Evolutionary conservation across 2,329 filamentous ascomycete genomes (phyloP).

Genomic region (Cladosporium phlei): DNA sequence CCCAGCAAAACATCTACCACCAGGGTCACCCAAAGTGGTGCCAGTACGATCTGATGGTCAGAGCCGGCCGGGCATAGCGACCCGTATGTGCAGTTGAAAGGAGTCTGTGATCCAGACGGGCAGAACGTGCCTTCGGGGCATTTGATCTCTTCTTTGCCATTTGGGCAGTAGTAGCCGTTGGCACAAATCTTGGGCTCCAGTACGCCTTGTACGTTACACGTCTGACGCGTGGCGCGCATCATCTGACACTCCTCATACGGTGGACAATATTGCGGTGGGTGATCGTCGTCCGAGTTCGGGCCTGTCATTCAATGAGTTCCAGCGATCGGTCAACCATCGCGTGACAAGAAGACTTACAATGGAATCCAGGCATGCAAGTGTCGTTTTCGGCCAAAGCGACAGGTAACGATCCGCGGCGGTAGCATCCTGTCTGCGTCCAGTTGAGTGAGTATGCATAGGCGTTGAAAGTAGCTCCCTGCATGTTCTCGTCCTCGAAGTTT

Average conservation of each 20-base stretch:
- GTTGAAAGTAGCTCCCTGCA: slow-evolving; percentile 23
- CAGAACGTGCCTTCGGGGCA: slow-evolving; percentile 51
- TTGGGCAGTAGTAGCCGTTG: slow-evolving; percentile 45
- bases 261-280: slow-evolving; percentile 31
- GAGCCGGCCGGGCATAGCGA: slow-evolving; percentile 46
- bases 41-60: slow-evolving; percentile 38
- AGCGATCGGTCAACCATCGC: background rate
- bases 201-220: slow-evolving; percentile 31
- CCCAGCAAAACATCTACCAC: slow-evolving; percentile 42
- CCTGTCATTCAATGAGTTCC: slow-evolving; percentile 14
- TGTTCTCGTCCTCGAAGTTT: slow-evolving; percentile 16
- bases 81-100: slow-evolving; percentile 45
- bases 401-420: slow-evolving; percentile 23
- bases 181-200: slow-evolving; percentile 52
- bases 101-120: slow-evolving; percentile 45
- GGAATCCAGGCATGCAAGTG: slow-evolving; percentile 26
- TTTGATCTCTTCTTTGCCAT: slow-evolving; percentile 36
- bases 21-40: slow-evolving; percentile 43
- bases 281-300: slow-evolving; percentile 23
- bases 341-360: slow-evolving; percentile 18
- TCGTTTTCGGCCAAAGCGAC: slow-evolving; percentile 28
- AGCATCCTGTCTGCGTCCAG: slow-evolving; percentile 21
- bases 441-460: slow-evolving; percentile 20
- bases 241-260: slow-evolving; percentile 24
- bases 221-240: slow-evolving; percentile 18